Conservation (phyloP, 768 basidiomycete genomes). For the Phaeotremella fagi region DNA sequence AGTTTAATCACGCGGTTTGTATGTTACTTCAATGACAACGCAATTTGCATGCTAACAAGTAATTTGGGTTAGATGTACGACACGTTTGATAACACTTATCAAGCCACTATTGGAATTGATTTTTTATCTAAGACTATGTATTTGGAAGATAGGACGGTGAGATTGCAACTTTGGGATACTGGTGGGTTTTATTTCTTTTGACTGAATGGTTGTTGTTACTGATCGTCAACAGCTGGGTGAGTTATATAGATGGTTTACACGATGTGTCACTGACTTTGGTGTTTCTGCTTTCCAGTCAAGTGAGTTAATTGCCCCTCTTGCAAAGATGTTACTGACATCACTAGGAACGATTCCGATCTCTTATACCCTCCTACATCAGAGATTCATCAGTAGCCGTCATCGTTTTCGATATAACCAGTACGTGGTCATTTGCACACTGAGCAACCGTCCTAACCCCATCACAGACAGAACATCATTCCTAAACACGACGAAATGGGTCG, state of each 20-base stretch:
- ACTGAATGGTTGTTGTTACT: neutral
- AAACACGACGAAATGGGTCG: constrained; percentile 98
- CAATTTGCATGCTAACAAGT: neutral
- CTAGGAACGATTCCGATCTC: constrained; percentile 91
- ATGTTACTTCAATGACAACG: no score
- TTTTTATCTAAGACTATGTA: constrained; percentile 99
- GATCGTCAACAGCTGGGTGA: constrained; percentile 27
- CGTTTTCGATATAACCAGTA: constrained; percentile 97
- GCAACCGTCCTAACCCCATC: constrained; percentile 1
- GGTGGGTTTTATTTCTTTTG: constrained; percentile 62
- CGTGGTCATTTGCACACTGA: constrained; percentile 44
- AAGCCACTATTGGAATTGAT: constrained; percentile 67
- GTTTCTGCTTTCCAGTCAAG: constrained; percentile 17
- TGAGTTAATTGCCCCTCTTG: constrained; percentile 7
- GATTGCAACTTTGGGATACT: constrained; percentile 97
- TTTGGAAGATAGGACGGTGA: constrained; percentile 93
- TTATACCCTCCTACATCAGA: constrained; percentile 98
- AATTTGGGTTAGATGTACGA: constrained; percentile 79
- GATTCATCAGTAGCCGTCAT: constrained; percentile 99
- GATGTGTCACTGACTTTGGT: neutral
- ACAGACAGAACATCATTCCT: constrained; percentile 94
- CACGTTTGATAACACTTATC: constrained; percentile 98
- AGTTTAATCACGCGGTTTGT: constrained; percentile 88
- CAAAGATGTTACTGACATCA: neutral
- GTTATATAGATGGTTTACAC: neutral